phyloP scores from a whole-genome alignment of 352 stramenopile species.

The Pythium brachiatum region DNA sequence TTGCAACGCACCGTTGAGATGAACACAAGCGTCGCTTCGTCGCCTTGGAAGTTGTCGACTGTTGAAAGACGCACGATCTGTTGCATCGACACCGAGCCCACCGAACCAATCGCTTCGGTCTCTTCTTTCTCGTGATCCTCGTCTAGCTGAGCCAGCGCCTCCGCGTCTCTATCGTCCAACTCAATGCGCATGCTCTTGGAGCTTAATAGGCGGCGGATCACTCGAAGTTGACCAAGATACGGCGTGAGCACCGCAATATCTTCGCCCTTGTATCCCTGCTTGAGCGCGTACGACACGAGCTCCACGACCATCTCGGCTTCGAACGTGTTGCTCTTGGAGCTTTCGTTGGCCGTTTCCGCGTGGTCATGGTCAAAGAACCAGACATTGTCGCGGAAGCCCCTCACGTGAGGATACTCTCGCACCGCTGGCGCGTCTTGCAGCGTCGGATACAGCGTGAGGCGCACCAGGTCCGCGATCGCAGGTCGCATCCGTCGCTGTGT shows the following conservation, averaged over 20 bases:
- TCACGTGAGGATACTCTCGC: slow-evolving; percentile 42
- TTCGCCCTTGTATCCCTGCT: slow-evolving; percentile 59
- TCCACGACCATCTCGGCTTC: slow-evolving; percentile 68
- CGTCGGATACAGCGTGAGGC: slow-evolving; percentile 60
- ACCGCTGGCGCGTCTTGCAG: slow-evolving; percentile 57
- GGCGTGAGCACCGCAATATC: slow-evolving; percentile 81
- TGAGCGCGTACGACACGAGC: slow-evolving; percentile 64
- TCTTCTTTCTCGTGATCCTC: slow-evolving; percentile 19
- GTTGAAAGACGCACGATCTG: slow-evolving; percentile 45
- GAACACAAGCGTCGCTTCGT: slow-evolving; percentile 71
- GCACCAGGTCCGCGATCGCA: slow-evolving; percentile 74
- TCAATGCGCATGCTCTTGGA: slow-evolving; percentile 21
- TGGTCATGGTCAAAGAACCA: slow-evolving; percentile 74
- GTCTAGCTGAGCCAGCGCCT: slow-evolving; percentile 22
- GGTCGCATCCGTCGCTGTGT: slow-evolving; percentile 81
- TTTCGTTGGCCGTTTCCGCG: slow-evolving; percentile 30
- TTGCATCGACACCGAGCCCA: background rate
- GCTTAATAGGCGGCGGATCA: slow-evolving; percentile 44
- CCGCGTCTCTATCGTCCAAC: slow-evolving; percentile 41
- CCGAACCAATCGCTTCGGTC: background rate
- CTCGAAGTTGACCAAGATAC: slow-evolving; percentile 78
- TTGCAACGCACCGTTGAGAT: slow-evolving; percentile 67
- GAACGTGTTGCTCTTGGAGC: slow-evolving; percentile 64
- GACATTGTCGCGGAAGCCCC: slow-evolving; percentile 57
- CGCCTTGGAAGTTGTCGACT: slow-evolving; percentile 77